These are phyloP conservation scores for Deuterostichococcus epilithicus DNA, from an alignment of 139 green algal species.

Conservation along the genomic window DNA sequence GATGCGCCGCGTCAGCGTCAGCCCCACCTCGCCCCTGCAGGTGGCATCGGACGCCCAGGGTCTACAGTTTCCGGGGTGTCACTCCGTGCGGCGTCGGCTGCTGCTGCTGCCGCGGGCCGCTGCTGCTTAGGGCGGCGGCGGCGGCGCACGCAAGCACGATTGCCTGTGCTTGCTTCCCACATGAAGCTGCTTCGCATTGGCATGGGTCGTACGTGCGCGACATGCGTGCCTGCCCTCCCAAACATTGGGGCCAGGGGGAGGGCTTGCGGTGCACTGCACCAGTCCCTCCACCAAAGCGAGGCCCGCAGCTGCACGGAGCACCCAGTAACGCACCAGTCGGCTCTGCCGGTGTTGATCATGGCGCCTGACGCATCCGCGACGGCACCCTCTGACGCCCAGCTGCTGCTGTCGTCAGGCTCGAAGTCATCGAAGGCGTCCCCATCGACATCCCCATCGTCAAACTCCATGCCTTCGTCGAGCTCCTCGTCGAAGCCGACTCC, in stretches of 20 bases:
- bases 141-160: neutral
- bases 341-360: neutral
- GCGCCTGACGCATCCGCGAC: neutral
- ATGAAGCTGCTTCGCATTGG: neutral
- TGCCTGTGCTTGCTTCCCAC: neutral
- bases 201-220: no score
- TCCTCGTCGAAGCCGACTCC: neutral
- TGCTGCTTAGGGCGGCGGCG: no score
- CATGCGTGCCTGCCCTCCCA: no score
- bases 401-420: neutral
- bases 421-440: no score
- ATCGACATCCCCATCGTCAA: neutral
- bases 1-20: neutral
- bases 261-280: no score
- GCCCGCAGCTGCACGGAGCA: neutral
- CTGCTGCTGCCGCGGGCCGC: no score
- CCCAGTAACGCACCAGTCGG: neutral
- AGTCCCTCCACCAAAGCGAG: no score
- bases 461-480: neutral
- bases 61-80: no score
- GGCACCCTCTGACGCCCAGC: neutral
- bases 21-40: neutral
- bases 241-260: no score
- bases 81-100: no score
- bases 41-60: neutral